phyloP scores from a whole-genome alignment of 2,329 filamentous ascomycete genomes.

The Dissoconium aciculare region DNA sequence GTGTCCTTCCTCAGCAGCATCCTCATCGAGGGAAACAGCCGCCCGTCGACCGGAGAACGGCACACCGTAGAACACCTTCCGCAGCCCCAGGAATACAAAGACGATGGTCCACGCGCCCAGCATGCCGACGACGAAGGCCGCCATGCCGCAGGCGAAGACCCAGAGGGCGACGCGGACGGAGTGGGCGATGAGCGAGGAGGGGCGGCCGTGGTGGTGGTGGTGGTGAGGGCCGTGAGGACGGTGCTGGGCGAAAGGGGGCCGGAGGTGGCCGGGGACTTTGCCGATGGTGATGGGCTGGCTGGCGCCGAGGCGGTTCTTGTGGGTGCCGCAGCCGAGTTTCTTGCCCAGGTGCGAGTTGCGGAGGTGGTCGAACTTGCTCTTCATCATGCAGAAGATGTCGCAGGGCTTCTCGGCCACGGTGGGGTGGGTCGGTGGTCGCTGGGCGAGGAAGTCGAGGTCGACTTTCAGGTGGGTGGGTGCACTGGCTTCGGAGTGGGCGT shows the following conservation, averaged over 20 bases:
- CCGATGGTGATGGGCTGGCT: constrained; percentile 5
- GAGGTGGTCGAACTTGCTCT: constrained; percentile 31
- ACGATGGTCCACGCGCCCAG: constrained; percentile 23
- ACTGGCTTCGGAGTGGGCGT: constrained; percentile 5
- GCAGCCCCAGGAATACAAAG: constrained; percentile 1
- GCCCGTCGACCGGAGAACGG: too few species aligned
- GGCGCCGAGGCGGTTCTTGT: too few species aligned
- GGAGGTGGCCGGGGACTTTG: constrained; percentile 17
- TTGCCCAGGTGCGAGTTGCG: background rate
- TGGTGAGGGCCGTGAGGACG: constrained; percentile 17
- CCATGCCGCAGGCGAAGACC: constrained; percentile 51
- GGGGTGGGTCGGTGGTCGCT: constrained; percentile 1
- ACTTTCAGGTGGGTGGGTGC: constrained; percentile 3
- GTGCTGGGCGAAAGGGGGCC: constrained; percentile 18
- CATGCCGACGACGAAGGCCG: constrained; percentile 55
- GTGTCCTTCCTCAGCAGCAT: too few species aligned
- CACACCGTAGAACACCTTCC: constrained; percentile 1
- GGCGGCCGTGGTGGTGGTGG: constrained; percentile 24
- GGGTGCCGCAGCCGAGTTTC: constrained; percentile 19
- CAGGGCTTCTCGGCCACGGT: background rate
- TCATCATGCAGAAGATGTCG: constrained; percentile 38
- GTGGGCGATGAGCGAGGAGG: constrained; percentile 28
- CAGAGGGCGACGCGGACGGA: constrained; percentile 43
- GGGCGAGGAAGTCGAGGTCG: constrained; percentile 9
- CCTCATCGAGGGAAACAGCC: too few species aligned